Evolutionary conservation across 345 rosid species (phyloP).

Genomic region (Salix suchowensis): DNA sequence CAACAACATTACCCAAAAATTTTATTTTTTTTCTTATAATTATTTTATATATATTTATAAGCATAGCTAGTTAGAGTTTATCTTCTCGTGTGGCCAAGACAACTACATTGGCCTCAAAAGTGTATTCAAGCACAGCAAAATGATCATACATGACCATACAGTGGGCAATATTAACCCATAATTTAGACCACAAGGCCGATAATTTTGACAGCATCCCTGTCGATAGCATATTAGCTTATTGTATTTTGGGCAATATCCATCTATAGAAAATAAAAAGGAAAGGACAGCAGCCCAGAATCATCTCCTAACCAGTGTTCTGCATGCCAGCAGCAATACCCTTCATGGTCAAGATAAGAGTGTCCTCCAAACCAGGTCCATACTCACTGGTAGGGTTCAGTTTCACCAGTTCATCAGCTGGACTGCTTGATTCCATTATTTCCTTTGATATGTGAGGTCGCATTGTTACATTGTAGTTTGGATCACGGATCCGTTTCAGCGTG

Average conservation of each 20-base stretch:
- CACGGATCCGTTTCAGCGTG: conserved; percentile 88
- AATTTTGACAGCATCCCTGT: not conserved
- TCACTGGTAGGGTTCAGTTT: conserved; percentile 80
- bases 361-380: conserved; percentile 89
- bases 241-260: not conserved
- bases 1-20: no score
- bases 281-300: not conserved
- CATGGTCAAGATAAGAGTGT: conserved; percentile 96
- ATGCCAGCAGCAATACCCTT: conserved; percentile 95
- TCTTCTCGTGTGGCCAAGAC: not conserved
- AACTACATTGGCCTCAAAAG: not conserved
- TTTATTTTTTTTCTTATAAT: no score
- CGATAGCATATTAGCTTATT: not conserved
- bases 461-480: conserved; percentile 68
- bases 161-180: not conserved
- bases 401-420: conserved; percentile 61
- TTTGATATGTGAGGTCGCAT: conserved; percentile 74
- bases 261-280: not conserved
- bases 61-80: not conserved
- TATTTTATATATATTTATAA: not conserved
- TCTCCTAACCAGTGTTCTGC: conserved; percentile 86
- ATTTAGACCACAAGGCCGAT: not conserved
- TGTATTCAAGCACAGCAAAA: not conserved
- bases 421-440: conserved; percentile 74
- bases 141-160: conserved; percentile 1